A percentile compares a stretch with the other conserved stretches of the same genome.
These are phyloP conservation scores for Euphorbia pulcherrima DNA, from an alignment of 345 rosid genomes.

Conservation along the genomic window DNA sequence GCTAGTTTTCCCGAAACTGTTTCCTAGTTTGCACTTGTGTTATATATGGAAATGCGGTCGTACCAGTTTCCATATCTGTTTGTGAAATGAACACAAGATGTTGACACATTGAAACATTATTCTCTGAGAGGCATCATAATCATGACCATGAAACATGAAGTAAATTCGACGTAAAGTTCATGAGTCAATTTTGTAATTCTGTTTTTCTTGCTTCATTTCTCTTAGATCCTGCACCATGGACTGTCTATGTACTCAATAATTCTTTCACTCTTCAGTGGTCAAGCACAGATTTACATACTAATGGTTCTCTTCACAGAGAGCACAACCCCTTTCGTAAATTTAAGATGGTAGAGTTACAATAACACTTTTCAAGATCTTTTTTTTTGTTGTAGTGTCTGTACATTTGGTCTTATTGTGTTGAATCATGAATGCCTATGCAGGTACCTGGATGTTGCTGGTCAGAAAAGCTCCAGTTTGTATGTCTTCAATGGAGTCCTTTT, in stretches of 20 bases:
- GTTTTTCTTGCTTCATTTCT: neutral
- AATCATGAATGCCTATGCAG: constrained; percentile 37
- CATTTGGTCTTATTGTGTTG: neutral
- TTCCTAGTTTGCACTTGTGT: too few relatives aligned
- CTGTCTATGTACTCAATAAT: constrained; percentile 63
- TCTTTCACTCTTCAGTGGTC: constrained; percentile 66
- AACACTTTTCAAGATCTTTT: neutral
- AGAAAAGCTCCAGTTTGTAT: constrained; percentile 57
- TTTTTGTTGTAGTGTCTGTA: constrained; percentile 5
- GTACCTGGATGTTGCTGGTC: constrained; percentile 73
- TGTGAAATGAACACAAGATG: too few relatives aligned
- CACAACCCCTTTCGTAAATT: constrained; percentile 76
- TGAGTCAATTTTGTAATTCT: too few relatives aligned
- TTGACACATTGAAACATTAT: too few relatives aligned
- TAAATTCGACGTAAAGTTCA: neutral
- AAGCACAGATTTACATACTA: constrained; percentile 70
- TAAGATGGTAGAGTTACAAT: constrained; percentile 59
- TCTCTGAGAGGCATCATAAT: too few relatives aligned
- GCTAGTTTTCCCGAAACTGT: too few relatives aligned
- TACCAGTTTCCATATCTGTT: too few relatives aligned
- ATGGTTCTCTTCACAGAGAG: constrained; percentile 74
- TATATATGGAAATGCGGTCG: too few relatives aligned
- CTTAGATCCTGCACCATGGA: constrained; percentile 71
- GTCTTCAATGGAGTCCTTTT: constrained; percentile 57
- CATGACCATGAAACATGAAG: constrained; percentile 2